phyloP scores from a whole-genome alignment of 768 basidiomycete genomes.

The Termitomyces sp. region DNA sequence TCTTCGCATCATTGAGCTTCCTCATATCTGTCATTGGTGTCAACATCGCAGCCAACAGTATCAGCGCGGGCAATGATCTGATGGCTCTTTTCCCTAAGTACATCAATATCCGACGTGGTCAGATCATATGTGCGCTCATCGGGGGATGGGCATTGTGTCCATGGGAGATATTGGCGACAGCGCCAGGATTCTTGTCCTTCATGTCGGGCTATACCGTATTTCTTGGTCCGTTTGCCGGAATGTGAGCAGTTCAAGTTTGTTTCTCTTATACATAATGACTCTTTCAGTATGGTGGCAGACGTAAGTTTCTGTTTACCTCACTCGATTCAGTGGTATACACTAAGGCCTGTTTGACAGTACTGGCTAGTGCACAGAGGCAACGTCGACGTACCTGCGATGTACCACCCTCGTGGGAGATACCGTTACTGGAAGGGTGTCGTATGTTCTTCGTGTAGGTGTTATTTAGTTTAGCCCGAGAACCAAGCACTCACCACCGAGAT shows the following conservation, averaged over 20 bases:
- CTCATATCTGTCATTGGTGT: conserved; percentile 65
- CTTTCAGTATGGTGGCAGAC: conserved; percentile 37
- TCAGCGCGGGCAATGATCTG: conserved; percentile 79
- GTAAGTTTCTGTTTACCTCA: conserved; percentile 20
- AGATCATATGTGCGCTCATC: conserved; percentile 70
- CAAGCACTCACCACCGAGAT: background rate
- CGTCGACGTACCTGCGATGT: conserved; percentile 82
- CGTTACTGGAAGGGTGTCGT: conserved; percentile 69
- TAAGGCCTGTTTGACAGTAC: conserved; percentile 36
- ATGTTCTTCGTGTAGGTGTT: conserved; percentile 20
- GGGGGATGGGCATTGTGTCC: conserved; percentile 83
- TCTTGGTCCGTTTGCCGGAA: conserved; percentile 78
- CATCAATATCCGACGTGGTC: conserved; percentile 78
- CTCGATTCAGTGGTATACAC: background rate
- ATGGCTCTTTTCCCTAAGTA: conserved; percentile 54
- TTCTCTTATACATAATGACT: background rate
- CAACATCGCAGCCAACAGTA: conserved; percentile 75
- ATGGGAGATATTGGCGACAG: conserved; percentile 76
- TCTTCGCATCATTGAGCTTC: conserved; percentile 77
- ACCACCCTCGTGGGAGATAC: conserved; percentile 73
- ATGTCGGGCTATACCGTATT: conserved; percentile 85
- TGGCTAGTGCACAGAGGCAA: conserved; percentile 70
- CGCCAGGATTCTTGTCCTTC: conserved; percentile 66
- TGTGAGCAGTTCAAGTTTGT: conserved; percentile 34
- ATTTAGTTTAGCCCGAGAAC: background rate